Base-by-base conservation (phyloP, 169 alveolate genomes). In the Eimeria tenella region DNA sequence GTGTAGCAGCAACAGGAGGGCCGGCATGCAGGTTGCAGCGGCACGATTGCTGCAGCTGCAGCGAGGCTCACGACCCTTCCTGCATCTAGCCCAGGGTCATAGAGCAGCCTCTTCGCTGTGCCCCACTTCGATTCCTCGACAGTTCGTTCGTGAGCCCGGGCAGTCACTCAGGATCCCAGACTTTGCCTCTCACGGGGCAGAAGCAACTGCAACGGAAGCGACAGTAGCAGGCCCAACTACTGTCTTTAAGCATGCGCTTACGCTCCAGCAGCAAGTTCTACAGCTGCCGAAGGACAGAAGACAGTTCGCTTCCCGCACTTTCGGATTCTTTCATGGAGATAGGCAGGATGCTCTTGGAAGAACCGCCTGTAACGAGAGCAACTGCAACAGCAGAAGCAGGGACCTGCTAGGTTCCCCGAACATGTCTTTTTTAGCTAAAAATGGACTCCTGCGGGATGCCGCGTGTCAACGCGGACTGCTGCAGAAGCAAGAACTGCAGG, bases 11-110 rank as follows among this genome's bases (percentile, higher is more conserved):
- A 42, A 15, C 92, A 84, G 81, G 53, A 70, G 92, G n/a, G 79
- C 92, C 92, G 92, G 92, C 92, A 84, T 84, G 92, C 91, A 62
- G 91, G 82, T 62, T 42, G 92, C 92, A 31, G 92, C 92, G 60
- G 81, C 92, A 63, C 77, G 19, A 25, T 62, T 62, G 92, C 92
- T 84, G 92, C 92, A 25, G 92, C 79, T 84, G 92, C 92, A 84
- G 92, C 79, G 92, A 49, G 81, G 79, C 79, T 23, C 55, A 13
- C 92, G 92, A n/a, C 68, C 81, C 53, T 55, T 50, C 79, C 49
- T 60, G 81, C 81, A 62, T 49, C 73, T 62, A 6, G 3, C 52
- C 2, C 65, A 10, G 13, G 92, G 77, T 25, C 73, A 19, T 49
- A 4, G 49, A 84, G 19, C 58, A 7, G 6, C 52, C 52, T 3